Percentiles rank a stretch among this genome's conserved stretches.
Evolutionary conservation across 768 basidiomycete species (phyloP).

Genomic region (Solioccasus polychromus): DNA sequence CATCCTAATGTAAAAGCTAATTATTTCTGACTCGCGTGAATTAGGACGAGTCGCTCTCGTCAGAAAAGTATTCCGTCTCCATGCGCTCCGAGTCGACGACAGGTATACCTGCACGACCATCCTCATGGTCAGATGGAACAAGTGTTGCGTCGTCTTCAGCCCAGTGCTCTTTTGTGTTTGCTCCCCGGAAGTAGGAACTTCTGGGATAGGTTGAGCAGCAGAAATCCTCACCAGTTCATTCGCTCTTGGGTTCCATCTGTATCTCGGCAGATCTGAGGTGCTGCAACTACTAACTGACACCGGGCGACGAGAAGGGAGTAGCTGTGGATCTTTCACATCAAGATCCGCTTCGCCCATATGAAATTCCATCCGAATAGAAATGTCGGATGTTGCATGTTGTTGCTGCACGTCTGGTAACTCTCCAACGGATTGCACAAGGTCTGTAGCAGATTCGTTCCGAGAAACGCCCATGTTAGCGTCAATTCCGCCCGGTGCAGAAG

Average conservation of each 20-base stretch:
- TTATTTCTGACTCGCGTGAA: no score
- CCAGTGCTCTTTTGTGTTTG: neutral
- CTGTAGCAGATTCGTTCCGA: neutral
- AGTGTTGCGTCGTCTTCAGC: slow-evolving; percentile 15
- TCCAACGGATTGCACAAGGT: neutral
- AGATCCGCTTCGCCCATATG: neutral
- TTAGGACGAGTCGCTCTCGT: neutral
- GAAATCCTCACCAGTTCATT: neutral
- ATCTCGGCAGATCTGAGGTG: neutral
- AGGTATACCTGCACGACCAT: neutral
- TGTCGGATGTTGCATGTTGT: neutral
- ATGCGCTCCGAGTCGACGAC: neutral
- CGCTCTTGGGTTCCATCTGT: slow-evolving; percentile 10
- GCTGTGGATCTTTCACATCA: neutral
- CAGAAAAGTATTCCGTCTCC: slow-evolving; percentile 2
- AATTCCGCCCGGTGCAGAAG: neutral
- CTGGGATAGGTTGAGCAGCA: neutral
- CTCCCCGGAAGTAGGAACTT: no score
- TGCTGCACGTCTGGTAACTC: neutral
- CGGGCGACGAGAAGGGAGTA: no score
- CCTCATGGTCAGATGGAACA: slow-evolving; percentile 17
- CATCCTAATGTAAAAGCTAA: no score
- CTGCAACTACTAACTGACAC: neutral
- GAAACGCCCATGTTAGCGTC: neutral
- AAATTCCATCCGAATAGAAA: neutral